Evolutionary conservation across 192 early-diverging fungal species (phyloP), one percentile per base, ranked within the genome.

Genomic region (Podila verticillata): DNA sequence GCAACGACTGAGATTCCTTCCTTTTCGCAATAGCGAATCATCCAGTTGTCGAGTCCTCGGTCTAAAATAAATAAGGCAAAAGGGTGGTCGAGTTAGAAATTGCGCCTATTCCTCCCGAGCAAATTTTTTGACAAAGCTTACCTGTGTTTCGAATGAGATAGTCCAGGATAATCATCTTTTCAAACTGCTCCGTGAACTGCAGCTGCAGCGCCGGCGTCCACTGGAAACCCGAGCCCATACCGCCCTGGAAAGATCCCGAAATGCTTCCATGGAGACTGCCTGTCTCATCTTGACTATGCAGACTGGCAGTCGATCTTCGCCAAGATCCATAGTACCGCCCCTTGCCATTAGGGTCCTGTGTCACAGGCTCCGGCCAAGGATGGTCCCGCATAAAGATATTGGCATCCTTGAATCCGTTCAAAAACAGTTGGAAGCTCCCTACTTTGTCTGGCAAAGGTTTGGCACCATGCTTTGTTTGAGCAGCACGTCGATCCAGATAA

Each of bases 61-160:
- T 93, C 91, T 85, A 65, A 20, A 9, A 47, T 12, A 17, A 78
- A 65, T 2, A 48, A 58, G 63, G 39, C 61, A 39, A 59, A 44
- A 61, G 24, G 7, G 15, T n/a, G 47, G 30, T 4, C 20, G 10
- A n/a, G 51, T 54, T 9, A 54, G 20, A 9, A 22, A 9, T 24
- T n/a, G 0, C 7, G 19, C 6, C 24, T 24, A 26, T 24, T 24
- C 24, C 51, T n/a, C 20, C 7, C 8, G 51, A 73, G 19, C n/a
- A 32, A 22, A 12, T 48, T 44, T 15, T 2, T 17, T 44, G 15
- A 44, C 3, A 17, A 39, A 6, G 9, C 22, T 62, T 91, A 87
- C 94, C 95, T 29, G 95, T 97, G 66, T 97, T 96, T 28, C 96
- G 88, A 51, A 97, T 96, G 61, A 97, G 84, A 83, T 95, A 97